Base-by-base conservation (phyloP, 306 rosid genomes). In the Acacia acuminata region DNA sequence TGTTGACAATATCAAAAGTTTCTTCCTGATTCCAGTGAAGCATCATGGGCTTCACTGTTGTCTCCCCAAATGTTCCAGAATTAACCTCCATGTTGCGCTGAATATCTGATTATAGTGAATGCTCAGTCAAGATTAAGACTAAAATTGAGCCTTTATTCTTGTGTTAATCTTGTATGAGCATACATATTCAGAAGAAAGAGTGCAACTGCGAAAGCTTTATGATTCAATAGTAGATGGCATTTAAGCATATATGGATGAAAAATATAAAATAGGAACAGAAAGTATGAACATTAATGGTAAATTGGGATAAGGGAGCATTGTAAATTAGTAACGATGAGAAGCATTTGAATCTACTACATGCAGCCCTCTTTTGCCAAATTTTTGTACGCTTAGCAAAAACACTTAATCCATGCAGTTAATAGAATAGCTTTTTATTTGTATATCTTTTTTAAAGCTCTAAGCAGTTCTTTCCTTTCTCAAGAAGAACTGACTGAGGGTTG, bases 21-120 rank as follows among this genome's bases (percentile, higher is more conserved):
- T 90, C 90, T 43, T 90, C 91, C 73, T 90, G 92, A 87, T 87
- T 87, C 99, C 98, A 95, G 73, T 95, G 98, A 88, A 95, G 88
- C 83, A 78, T 86, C 98, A 89, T 81, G 79, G 97, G 79, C 86
- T 85, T 87, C 84, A 90, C 95, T 87, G 44, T 79, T 56, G 99
- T 95, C 61, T 79, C 88, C 77, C 97, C 97, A 90, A 95, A 95
- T 87, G 91, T 86, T 83, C 86, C 80, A 68, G 83, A 71, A 88
- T 95, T 93, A 81, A 85, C 87, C 77, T 94, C 90, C 84, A 90
- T 86, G 82, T 92, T 95, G 77, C 65, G 90, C 90, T 92, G 96
- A 82, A 91, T 92, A 90, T 95, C 98, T 95, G 86, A 84, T 84
- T 78, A 86, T 84, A 82, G 82, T 72, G 88, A 88, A 80, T 44